These are phyloP conservation scores for Cercospora nicotianae DNA, from an alignment of 2,329 filamentous ascomycete species.

Conservation along the genomic window DNA sequence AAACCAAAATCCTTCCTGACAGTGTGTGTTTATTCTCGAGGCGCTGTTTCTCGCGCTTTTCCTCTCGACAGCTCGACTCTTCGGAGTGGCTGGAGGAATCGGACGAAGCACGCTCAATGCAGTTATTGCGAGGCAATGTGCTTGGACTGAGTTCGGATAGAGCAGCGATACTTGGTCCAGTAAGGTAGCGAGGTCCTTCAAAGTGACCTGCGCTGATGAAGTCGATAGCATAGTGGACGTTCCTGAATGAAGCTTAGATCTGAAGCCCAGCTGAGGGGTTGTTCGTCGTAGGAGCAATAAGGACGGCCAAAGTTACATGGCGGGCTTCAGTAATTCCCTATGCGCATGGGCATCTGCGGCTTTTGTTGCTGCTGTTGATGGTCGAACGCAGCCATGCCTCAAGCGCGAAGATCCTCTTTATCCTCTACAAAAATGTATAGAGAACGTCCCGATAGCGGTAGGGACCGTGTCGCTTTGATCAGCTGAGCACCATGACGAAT, in stretches of 20 bases:
- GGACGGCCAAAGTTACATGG: neutral
- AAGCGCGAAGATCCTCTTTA: neutral
- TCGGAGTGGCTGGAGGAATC: too few species aligned
- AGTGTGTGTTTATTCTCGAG: too few species aligned
- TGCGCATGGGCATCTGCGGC: neutral
- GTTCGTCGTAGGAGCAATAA: neutral
- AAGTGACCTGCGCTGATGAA: neutral
- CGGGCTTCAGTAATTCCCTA: neutral
- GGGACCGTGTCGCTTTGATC: neutral
- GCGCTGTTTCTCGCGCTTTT: too few species aligned
- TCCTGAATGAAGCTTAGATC: neutral
- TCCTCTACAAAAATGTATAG: neutral
- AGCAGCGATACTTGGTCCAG: neutral
- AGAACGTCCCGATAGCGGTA: neutral
- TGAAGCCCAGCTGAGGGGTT: neutral
- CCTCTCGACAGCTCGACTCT: too few species aligned
- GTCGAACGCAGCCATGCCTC: neutral
- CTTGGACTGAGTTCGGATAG: neutral
- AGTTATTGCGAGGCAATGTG: too few species aligned
- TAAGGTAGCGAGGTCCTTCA: neutral
- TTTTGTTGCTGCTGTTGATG: neutral
- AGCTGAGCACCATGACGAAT: neutral
- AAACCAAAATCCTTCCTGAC: too few species aligned
- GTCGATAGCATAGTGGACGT: neutral
- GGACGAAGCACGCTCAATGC: too few species aligned